Base-by-base conservation (phyloP, 169 alveolate species). In the Plasmodium adleri region DNA sequence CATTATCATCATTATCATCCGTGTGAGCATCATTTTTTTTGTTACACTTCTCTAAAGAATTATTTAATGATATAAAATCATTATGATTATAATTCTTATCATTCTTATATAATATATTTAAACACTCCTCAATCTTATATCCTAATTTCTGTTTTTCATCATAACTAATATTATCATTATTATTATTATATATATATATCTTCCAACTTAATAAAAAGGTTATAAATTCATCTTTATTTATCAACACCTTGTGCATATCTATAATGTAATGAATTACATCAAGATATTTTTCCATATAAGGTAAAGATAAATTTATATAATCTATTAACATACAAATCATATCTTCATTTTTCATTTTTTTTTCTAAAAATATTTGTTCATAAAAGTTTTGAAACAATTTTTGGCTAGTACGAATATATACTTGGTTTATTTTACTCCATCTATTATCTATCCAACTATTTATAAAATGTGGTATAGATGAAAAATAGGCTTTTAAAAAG, bases 251-350 rank as follows among this genome's bases (percentile, higher is more conserved):
- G n/a, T 52, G n/a, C 72, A 26, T 43, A 15, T 28, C 58, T 13
- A 80, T 9, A 54, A 83, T 68, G 52, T 68, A 60, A 13, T 22
- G 20, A 8, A 83, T 58, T 24, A 83, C 43, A 58, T 83, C 70
- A 8, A 63, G 49, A 15, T 83, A 83, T 50, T 59, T 68, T n/a
- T 83, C 59, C 20, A 62, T 13, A 83, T 43, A 68, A 2, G 56
- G 73, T 49, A 83, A 83, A 8, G 91, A 83, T 10, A 68, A 54
- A 45, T 83, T 83, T 20, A 83, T 28, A 63, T 56, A 83, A 43
- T 56, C 56, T 49, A 83, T 24, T n/a, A 83, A 17, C 15, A 58
- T 56, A 12, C 50, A 63, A 4, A 83, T 39, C n/a, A 62, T 32
- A 26, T 83, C 74, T 39, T 5, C 47, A 24, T 68, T 72, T 68